Evolutionary conservation across 257 asterid genomes (phyloP), one percentile per base, ranked within the genome.

Genomic region (Solanum chaucha): DNA sequence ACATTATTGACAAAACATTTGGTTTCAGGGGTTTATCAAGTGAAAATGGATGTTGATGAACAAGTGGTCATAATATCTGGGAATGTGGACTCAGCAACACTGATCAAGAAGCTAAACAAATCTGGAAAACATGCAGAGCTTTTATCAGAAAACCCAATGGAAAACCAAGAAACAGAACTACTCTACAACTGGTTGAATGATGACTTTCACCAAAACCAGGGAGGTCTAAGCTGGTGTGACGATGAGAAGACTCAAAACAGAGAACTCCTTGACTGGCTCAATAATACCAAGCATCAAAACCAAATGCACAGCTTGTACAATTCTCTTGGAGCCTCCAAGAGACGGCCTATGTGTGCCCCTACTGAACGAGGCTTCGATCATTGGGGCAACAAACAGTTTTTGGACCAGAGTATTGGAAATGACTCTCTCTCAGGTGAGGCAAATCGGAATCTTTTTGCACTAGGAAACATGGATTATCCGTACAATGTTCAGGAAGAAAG

Each of bases 71-170:
- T 67, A 32, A 89, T 88, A 71, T 71, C 88, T 40, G 96, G 94
- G 65, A 87, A 58, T 51, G 89, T 92, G 82, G 94, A 92, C 74
- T 65, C 88, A 41, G 87, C 87, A 83, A 87, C 87, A 89, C 48
- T 92, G 86, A 89, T 92, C 77, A 86, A 28, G 85, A 88, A 87
- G 65, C 87, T 85, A 78, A 64, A 11, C 73, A 89, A 85, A 84
- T 65, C 93, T 13, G 92, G 97, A 30, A 96, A 96, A 80, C 92
- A 94, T 77, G 96, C 97, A 8, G 95, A 94, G 91, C 85, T 92
- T 71, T 90, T 92, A 92, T 58, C 87, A 71, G 86, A 89, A 46
- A 75, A 72, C 74, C 34, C 51, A 22, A 67, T 58, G 73, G 84
- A 71, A 73, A 70, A 72, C 81, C 82, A 84, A 34, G 48, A 87